phyloP scores from a whole-genome alignment of 2,329 filamentous ascomycete genomes.

The Pseudofabraea citricarpa region DNA sequence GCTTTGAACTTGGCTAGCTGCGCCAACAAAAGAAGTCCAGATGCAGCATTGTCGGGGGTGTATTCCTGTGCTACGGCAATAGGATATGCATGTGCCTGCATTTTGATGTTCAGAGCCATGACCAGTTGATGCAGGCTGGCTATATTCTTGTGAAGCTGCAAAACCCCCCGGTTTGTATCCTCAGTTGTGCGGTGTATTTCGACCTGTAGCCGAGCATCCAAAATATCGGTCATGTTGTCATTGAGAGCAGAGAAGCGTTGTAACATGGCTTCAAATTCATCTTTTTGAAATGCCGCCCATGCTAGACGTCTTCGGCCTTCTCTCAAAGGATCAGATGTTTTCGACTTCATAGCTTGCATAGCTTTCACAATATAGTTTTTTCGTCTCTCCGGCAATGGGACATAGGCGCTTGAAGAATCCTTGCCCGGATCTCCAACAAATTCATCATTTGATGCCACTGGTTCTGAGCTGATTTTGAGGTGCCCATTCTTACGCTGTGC shows the following conservation, averaged over 20 bases:
- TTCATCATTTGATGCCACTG: slow-evolving; percentile 21
- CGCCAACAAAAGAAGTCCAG: slow-evolving; percentile 35
- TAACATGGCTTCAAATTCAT: slow-evolving; percentile 39
- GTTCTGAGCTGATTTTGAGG: slow-evolving; percentile 30
- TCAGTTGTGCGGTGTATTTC: slow-evolving; percentile 43
- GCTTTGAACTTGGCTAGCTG: slow-evolving; percentile 46
- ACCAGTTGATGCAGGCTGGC: slow-evolving; percentile 41
- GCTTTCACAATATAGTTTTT: slow-evolving; percentile 39
- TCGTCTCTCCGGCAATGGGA: slow-evolving; percentile 37
- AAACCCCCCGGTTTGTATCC: slow-evolving; percentile 41
- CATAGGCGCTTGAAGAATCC: slow-evolving; percentile 39
- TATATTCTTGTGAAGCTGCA: slow-evolving; percentile 42
- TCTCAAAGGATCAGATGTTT: slow-evolving; percentile 26
- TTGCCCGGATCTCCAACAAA: slow-evolving; percentile 31
- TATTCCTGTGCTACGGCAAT: slow-evolving; percentile 8
- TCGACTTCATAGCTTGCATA: slow-evolving; percentile 34
- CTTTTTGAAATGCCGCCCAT: slow-evolving; percentile 43
- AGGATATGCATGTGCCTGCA: slow-evolving; percentile 26
- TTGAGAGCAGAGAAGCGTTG: slow-evolving; percentile 39
- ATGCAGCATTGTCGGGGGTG: slow-evolving; percentile 29
- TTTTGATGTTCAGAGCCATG: slow-evolving; percentile 38
- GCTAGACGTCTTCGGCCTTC: slow-evolving; percentile 27
- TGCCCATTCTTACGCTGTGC: slow-evolving; percentile 35
- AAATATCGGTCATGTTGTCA: slow-evolving; percentile 42
- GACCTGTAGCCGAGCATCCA: slow-evolving; percentile 41